These are phyloP conservation scores for Ambrosia trifida DNA, from an alignment of 129 eudicot genomes.

Conservation along the genomic window DNA sequence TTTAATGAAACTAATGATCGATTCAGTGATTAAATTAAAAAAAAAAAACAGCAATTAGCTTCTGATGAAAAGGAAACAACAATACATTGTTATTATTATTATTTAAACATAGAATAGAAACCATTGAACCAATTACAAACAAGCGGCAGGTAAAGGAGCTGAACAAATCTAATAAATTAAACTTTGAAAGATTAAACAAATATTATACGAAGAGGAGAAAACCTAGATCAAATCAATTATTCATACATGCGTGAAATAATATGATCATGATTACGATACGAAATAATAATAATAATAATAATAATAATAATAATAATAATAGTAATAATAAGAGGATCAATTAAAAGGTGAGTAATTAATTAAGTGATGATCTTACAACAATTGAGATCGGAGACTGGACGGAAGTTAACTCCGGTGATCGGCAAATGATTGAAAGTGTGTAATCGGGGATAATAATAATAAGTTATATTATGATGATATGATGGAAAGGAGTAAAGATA, in stretches of 20 bases:
- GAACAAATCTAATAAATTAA: constrained; percentile 12
- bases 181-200: background rate
- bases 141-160: background rate
- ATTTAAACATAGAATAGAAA: no score
- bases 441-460: constrained; percentile 10
- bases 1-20: no score
- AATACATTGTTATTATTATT: background rate
- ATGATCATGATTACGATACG: constrained; percentile 5
- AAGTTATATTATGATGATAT: constrained; percentile 13
- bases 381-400: constrained; percentile 30
- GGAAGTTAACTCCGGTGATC: constrained; percentile 36
- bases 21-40: no score
- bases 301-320: background rate
- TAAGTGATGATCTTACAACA: constrained; percentile 7
- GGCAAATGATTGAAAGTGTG: constrained; percentile 31
- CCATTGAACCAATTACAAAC: no score
- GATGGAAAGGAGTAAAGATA: constrained; percentile 22
- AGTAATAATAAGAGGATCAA: background rate
- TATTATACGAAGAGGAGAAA: background rate
- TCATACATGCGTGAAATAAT: constrained; percentile 3
- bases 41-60: no score
- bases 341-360: constrained; percentile 16
- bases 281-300: background rate
- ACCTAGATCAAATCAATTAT: constrained; percentile 25
- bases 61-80: background rate